Conservation (phyloP, 2,329 filamentous ascomycete genomes). For the Calonectria pauciramosa region DNA sequence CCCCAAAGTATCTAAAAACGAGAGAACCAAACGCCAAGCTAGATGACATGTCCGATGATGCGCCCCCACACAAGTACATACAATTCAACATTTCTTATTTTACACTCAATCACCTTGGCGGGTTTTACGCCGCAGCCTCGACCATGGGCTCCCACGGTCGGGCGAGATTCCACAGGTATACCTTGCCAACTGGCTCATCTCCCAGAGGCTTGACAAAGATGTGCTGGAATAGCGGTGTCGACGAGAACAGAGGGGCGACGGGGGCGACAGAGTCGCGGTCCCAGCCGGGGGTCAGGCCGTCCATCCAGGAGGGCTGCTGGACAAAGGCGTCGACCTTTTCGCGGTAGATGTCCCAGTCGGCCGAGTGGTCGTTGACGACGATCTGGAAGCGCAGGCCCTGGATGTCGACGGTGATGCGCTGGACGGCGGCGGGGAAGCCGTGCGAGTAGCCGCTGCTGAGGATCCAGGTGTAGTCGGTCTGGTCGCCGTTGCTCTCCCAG, state of each 20-base stretch:
- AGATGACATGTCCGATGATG: slow-evolving; percentile 8
- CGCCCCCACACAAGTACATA: background rate
- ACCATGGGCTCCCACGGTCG: slow-evolving; percentile 60
- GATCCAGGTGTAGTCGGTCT: slow-evolving; percentile 53
- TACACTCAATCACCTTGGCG: background rate
- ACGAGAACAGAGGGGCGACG: slow-evolving; percentile 46
- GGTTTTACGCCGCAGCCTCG: slow-evolving; percentile 51
- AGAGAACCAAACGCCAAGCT: slow-evolving; percentile 32
- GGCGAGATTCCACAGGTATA: slow-evolving; percentile 58
- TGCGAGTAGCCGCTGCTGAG: slow-evolving; percentile 49
- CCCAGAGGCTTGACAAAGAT: slow-evolving; percentile 54
- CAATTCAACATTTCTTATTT: background rate
- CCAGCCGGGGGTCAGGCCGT: slow-evolving; percentile 47
- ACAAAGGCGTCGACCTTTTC: slow-evolving; percentile 52
- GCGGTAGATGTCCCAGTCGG: slow-evolving; percentile 50
- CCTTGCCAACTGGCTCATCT: slow-evolving; percentile 50
- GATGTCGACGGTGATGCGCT: slow-evolving; percentile 54
- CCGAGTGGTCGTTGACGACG: slow-evolving; percentile 53
- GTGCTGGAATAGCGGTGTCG: slow-evolving; percentile 49
- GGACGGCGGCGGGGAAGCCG: slow-evolving; percentile 52
- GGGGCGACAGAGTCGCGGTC: slow-evolving; percentile 42
- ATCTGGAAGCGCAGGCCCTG: slow-evolving; percentile 56
- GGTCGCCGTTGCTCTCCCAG: slow-evolving; percentile 55
- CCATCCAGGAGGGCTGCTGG: slow-evolving; percentile 45
- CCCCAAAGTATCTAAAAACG: slow-evolving; percentile 24